Evolutionary conservation across 1,284 basidiomycete species (phyloP), one percentile per base, ranked within the genome.

Genomic region (Rhodotorula sp.): DNA sequence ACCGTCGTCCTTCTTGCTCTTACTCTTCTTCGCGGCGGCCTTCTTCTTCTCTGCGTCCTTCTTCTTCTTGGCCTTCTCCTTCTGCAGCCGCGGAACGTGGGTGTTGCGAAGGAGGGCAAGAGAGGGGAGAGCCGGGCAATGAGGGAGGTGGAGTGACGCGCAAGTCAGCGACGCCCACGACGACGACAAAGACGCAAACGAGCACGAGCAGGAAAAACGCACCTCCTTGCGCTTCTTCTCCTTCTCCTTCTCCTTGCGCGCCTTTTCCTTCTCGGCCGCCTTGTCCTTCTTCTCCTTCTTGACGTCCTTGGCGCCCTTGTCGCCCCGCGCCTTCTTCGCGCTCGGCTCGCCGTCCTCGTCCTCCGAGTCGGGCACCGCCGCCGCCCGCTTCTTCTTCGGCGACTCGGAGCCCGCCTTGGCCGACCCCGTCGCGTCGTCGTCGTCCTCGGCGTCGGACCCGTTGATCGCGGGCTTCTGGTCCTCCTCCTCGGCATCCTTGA

Each of bases 1-100:
- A 79, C 86, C 82, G 67, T 80, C 68, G 77, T 9, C 41, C 62
- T 63, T 63, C 81, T 89, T 90, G 80, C 89, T 89, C 79, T 91
- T 89, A 85, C 61, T 80, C 77, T 83, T 84, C 71, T 74, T 70
- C 73, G 59, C 73, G 19, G 51, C 29, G 17, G 32, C 32, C 53
- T 19, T 22, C 53, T 54, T 54, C 53, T 54, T 54, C 46, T 48
- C 48, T 25, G 48, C 34, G 8, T 8, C 55, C 71, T 85, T 60
- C 17, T 27, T 9, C 58, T 85, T 60, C 25, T 29, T 19, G 46
- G 32, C 61, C 73, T 74, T 67, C 50, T 57, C 69, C 59, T 68
- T 70, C 59, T 68, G 71, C 54, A 41, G 10, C 60, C 67, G 50
- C 69, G 66, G 8, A 56, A 34, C 29, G 64, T 10, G 46, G 46